Percentiles rank a stretch among this genome's conserved stretches.
Evolutionary conservation across 768 basidiomycete species (phyloP).

Genomic region (Collybia sordida): DNA sequence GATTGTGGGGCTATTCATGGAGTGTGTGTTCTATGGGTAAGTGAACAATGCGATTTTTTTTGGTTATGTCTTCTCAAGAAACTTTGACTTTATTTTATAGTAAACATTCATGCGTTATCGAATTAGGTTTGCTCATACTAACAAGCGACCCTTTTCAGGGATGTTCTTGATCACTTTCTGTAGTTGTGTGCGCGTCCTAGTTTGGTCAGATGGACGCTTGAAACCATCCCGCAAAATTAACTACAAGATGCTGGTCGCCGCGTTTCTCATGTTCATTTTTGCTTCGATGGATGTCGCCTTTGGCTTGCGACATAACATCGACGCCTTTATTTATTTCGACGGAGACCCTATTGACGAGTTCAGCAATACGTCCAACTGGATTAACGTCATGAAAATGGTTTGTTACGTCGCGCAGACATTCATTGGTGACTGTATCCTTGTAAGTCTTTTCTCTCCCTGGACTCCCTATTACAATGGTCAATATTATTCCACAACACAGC

Average conservation of each 20-base stretch:
- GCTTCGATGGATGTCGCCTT: constrained; percentile 41
- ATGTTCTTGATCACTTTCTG: constrained; percentile 37
- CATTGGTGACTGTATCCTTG: constrained; percentile 42
- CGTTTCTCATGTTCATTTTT: constrained; percentile 38
- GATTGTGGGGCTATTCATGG: constrained; percentile 40
- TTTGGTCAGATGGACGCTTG: constrained; percentile 26
- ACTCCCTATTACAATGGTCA: background rate
- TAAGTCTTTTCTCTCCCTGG: constrained; percentile 13
- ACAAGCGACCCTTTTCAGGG: constrained; percentile 14
- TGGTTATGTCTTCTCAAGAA: background rate
- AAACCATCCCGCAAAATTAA: constrained; percentile 24
- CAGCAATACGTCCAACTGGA: constrained; percentile 33
- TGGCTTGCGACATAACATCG: constrained; percentile 38
- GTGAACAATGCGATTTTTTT: constrained; percentile 1
- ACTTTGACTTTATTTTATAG: background rate
- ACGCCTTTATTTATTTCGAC: constrained; percentile 36
- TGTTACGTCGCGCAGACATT: constrained; percentile 41
- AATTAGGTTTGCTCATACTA: too few relatives aligned
- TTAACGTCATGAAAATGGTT: constrained; percentile 42
- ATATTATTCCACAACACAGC: constrained; percentile 15
- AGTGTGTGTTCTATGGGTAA: constrained; percentile 37
- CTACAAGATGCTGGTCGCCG: constrained; percentile 34
- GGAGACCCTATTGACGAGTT: constrained; percentile 33
- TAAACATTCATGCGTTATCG: too few relatives aligned
- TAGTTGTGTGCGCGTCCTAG: constrained; percentile 30